A percentile compares a stretch with the other conserved stretches of the same genome.
Conservation (phyloP, 345 rosid genomes). For the Populus pruinosa region DNA sequence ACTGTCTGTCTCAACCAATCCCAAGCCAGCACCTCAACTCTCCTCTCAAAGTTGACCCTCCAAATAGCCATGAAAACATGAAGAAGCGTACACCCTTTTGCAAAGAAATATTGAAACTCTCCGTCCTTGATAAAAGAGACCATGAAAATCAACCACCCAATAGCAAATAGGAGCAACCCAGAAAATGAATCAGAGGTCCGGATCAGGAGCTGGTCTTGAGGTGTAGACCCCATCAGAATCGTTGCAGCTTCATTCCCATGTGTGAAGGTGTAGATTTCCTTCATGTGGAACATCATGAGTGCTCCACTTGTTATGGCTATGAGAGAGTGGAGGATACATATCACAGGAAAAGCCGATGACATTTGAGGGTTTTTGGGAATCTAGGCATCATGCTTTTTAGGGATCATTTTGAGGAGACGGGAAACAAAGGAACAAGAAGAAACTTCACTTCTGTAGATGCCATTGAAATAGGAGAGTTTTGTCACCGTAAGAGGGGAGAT, state of each 20-base stretch:
- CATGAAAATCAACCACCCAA: constrained; percentile 75
- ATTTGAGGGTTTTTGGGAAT: constrained; percentile 4
- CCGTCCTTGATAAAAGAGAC: constrained; percentile 78
- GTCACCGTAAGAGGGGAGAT: not conserved
- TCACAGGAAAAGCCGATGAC: constrained; percentile 49
- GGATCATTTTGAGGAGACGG: not conserved
- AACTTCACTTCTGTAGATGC: not conserved
- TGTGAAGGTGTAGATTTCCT: constrained; percentile 55
- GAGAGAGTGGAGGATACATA: constrained; percentile 69
- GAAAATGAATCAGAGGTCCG: constrained; percentile 86
- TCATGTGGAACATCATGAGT: constrained; percentile 76
- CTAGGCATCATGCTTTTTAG: not conserved
- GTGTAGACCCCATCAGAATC: constrained; percentile 81
- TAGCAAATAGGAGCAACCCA: constrained; percentile 73
- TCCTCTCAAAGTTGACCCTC: constrained; percentile 71
- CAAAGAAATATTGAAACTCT: constrained; percentile 77
- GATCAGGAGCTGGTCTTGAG: constrained; percentile 81
- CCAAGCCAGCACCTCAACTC: constrained; percentile 60
- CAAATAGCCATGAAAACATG: constrained; percentile 68
- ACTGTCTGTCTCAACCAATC: constrained; percentile 68
- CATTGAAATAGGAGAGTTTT: not conserved
- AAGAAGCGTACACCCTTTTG: constrained; percentile 70
- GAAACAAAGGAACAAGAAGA: not conserved
- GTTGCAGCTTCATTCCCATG: constrained; percentile 55
- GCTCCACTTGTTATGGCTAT: constrained; percentile 71